A percentile compares a stretch with the other conserved stretches of the same genome.
Conservation (phyloP, 164 flowering plant species). For the Sedum album region DNA sequence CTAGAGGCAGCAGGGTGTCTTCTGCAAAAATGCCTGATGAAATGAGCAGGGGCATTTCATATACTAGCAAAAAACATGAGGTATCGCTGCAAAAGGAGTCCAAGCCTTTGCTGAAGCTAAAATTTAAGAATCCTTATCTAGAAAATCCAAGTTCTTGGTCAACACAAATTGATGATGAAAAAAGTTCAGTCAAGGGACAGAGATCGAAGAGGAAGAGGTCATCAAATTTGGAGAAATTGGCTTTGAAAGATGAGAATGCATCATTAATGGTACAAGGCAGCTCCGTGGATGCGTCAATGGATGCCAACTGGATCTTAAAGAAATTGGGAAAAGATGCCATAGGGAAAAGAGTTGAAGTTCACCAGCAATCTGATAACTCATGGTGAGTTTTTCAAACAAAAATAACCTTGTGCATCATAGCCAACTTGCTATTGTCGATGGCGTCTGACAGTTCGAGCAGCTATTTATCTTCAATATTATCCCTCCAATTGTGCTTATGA, state of each 20-base stretch:
- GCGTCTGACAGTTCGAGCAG: background rate
- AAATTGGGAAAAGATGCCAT: conserved; percentile 91
- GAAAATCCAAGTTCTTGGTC: conserved; percentile 45
- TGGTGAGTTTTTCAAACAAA: conserved; percentile 46
- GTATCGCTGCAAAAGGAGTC: conserved; percentile 43
- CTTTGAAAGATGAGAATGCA: conserved; percentile 31
- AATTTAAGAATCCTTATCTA: conserved; percentile 57
- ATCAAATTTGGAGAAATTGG: conserved; percentile 38
- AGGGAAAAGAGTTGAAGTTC: conserved; percentile 93
- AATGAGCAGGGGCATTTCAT: conserved; percentile 24
- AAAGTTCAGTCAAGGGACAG: conserved; percentile 74
- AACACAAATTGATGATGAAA: conserved; percentile 57
- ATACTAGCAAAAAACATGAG: conserved; percentile 16
- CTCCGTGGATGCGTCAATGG: conserved; percentile 57
- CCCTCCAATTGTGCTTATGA: background rate
- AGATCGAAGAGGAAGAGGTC: conserved; percentile 94
- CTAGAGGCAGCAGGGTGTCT: conserved; percentile 28
- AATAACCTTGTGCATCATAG: background rate
- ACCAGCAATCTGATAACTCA: conserved; percentile 67
- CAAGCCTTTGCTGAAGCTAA: conserved; percentile 68
- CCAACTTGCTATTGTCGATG: too few relatives aligned
- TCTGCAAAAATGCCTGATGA: conserved; percentile 22
- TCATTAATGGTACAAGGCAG: conserved; percentile 27
- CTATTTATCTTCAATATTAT: background rate
- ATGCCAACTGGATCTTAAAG: conserved; percentile 90